Evolutionary conservation across 2,329 filamentous ascomycete species (phyloP).

Genomic region (Blastomyces parvus): DNA sequence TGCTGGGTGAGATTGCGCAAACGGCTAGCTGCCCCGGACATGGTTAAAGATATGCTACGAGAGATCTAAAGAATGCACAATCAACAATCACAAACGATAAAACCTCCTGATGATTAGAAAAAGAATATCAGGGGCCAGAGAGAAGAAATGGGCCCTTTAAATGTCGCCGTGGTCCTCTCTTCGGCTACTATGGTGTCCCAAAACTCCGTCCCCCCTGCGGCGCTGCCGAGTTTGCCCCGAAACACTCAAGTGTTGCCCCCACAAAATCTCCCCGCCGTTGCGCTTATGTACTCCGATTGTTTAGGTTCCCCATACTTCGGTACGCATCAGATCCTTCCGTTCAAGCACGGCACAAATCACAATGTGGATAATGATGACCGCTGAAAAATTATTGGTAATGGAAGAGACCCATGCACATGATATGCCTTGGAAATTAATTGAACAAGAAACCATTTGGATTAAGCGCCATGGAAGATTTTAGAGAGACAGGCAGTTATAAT

Average conservation of each 20-base stretch:
- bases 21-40: slow-evolving; percentile 23
- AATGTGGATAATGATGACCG: not conserved
- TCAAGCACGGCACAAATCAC: not conserved
- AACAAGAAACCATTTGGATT: slow-evolving; percentile 33
- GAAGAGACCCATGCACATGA: slow-evolving; percentile 2
- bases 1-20: slow-evolving; percentile 26
- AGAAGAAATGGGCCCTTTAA: slow-evolving; percentile 1
- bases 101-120: not conserved
- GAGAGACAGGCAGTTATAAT: slow-evolving; percentile 25
- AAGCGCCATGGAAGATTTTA: slow-evolving; percentile 35
- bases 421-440: slow-evolving; percentile 7
- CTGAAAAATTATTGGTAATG: not conserved
- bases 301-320: not conserved
- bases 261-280: not conserved
- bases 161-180: not conserved
- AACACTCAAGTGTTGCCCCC: not conserved
- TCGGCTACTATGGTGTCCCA: not conserved
- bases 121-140: not conserved
- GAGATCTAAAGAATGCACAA: not conserved
- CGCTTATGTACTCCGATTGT: not conserved
- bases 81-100: not conserved
- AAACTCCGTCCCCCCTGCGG: not conserved
- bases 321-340: not conserved
- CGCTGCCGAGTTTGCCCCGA: slow-evolving; percentile 1
- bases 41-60: slow-evolving; percentile 8